These are phyloP conservation scores for Xylaria nigripes DNA, from an alignment of 495 filamentous ascomycete genomes.

Conservation along the genomic window DNA sequence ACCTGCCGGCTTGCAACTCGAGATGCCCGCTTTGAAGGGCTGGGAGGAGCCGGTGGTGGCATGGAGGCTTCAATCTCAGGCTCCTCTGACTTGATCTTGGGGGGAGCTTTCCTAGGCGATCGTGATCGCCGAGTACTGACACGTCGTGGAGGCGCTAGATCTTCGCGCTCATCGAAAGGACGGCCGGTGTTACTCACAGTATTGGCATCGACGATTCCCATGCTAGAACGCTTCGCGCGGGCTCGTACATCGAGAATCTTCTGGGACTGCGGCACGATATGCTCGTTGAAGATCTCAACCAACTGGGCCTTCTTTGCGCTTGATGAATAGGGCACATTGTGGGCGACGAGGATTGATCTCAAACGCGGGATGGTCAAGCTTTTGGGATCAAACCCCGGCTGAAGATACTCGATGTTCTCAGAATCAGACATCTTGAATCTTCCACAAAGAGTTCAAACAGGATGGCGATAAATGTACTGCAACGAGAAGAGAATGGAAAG, in stretches of 20 bases:
- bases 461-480: background rate
- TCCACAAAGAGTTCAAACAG: background rate
- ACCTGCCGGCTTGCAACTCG: conserved; percentile 39
- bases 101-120: conserved; percentile 39
- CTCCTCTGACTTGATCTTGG: conserved; percentile 43
- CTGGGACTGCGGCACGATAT: conserved; percentile 67
- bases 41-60: conserved; percentile 29
- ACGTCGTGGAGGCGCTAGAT: conserved; percentile 35
- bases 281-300: conserved; percentile 69
- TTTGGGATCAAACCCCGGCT: conserved; percentile 72
- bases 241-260: conserved; percentile 67
- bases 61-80: conserved; percentile 27
- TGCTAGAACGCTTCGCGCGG: conserved; percentile 68
- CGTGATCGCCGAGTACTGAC: conserved; percentile 32
- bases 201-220: conserved; percentile 74
- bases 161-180: conserved; percentile 35
- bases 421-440: conserved; percentile 47
- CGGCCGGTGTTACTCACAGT: conserved; percentile 40
- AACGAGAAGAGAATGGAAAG: background rate
- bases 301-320: conserved; percentile 80
- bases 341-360: conserved; percentile 78
- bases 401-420: conserved; percentile 72
- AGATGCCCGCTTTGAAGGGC: conserved; percentile 45
- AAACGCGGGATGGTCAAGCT: conserved; percentile 77
- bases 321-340: conserved; percentile 76